Evolutionary conservation across 2,329 filamentous ascomycete genomes (phyloP), one percentile per base, ranked within the genome.

Genomic region (Paraconiothyrium sp.): DNA sequence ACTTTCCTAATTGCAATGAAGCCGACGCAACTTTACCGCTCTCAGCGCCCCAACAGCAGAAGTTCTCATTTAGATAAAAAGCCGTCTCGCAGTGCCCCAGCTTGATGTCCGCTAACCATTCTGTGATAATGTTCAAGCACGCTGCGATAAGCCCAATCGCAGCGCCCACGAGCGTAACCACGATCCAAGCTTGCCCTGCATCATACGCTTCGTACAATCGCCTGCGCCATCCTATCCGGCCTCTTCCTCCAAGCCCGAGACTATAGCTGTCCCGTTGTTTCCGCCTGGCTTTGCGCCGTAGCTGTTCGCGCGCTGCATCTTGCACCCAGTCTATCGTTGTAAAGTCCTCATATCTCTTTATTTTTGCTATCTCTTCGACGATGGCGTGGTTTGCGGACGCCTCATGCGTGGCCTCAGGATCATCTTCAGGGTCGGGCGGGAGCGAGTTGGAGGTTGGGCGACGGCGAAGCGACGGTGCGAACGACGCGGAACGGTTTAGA

Each of bases 251-350:
- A 30, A 48, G 22, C 34, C 88, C 85, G 65, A 92, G 89, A 78
- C 92, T 91, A 63, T 92, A 88, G 44, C 90, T 89, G 2, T 87
- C 89, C 7, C 90, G 88, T 71, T 90, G 89, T 77, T 89, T 90
- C 72, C 92, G 87, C 69, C 91, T 86, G 51, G 91, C 86, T 72
- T 92, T 92, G 64, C 94, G 89, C 58, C 94, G 88, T 50, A 92
- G 84, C 76, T 97, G 92, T 78, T 97, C 95, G 66, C 94, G 90
- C 37, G 93, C 91, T 11, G 94, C 94, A 86, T 99, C 95, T 78
- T 99, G 94, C 0, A 99, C 94, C 95, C 95, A 99, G 80, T 99
- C 95, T 86, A 95, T 95, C 0, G 95, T 99, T 6, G 94, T 97
- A 77, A 99, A 99, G 81, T 99, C 95, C 82, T 97, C 95, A 81